Conservation (phyloP, 2,329 filamentous ascomycete genomes). For the Colletotrichum euphorbiae region DNA sequence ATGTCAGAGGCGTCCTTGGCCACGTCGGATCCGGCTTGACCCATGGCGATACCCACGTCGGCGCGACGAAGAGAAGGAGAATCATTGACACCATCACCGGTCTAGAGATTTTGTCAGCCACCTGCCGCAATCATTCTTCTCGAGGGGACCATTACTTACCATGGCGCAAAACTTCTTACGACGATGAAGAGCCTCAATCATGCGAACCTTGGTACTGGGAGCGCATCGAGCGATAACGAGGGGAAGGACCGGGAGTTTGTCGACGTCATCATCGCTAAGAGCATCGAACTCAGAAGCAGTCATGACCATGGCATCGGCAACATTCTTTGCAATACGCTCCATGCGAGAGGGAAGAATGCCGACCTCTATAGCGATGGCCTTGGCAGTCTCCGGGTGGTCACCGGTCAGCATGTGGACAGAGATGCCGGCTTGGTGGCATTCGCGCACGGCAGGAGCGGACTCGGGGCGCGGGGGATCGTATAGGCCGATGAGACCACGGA, state of each 20-base stretch:
- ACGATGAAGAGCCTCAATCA: slow-evolving; percentile 75
- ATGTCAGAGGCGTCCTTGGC: slow-evolving; percentile 70
- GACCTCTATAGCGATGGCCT: slow-evolving; percentile 68
- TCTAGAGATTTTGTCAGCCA: slow-evolving; percentile 50
- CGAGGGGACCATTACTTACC: not conserved
- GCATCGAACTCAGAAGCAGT: slow-evolving; percentile 70
- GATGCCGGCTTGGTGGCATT: slow-evolving; percentile 67
- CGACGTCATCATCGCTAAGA: slow-evolving; percentile 68
- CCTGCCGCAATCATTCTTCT: not conserved
- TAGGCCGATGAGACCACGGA: slow-evolving; percentile 35
- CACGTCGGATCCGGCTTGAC: slow-evolving; percentile 71
- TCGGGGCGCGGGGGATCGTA: slow-evolving; percentile 73
- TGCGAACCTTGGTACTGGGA: slow-evolving; percentile 72
- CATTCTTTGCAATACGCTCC: slow-evolving; percentile 58
- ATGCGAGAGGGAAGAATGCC: slow-evolving; percentile 64
- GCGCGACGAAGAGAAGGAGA: slow-evolving; percentile 71
- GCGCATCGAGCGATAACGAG: slow-evolving; percentile 74
- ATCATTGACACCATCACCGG: slow-evolving; percentile 75
- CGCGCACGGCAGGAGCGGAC: slow-evolving; percentile 64
- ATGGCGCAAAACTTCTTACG: slow-evolving; percentile 70
- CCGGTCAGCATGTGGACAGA: slow-evolving; percentile 72
- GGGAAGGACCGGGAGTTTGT: slow-evolving; percentile 68
- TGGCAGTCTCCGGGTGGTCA: slow-evolving; percentile 68
- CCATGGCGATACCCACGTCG: slow-evolving; percentile 76
- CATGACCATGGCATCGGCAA: slow-evolving; percentile 68